Evolutionary conservation across 148 eudicot species (phyloP), one percentile per base, ranked within the genome.

Genomic region (Pharnaceum exiguum): DNA sequence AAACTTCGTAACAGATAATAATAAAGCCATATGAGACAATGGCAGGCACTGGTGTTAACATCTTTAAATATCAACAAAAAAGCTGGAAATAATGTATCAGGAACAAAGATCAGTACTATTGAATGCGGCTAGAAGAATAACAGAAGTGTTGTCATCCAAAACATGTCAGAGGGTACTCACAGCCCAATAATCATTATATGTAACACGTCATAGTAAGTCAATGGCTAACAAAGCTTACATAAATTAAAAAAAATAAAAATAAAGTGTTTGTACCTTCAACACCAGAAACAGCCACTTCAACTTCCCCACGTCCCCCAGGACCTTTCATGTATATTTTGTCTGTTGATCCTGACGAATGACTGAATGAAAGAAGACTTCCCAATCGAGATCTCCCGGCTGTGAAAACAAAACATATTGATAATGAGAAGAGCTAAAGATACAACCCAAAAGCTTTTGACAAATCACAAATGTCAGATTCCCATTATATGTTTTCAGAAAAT

Each of bases 271-370:
- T 78, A 93, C 99, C 99, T 75, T 75, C 72, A 69, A 93, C 85
- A 22, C 99, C 95, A 69, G 99, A 88, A 66, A 93, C 91, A 37
- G 96, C 99, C 24, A 88, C 99, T 78, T 93, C 99, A 67, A 93
- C 95, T 76, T 88, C 95, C 12, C 99, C 99, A 59, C 96, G 99
- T 39, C 99, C 99, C 39, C 95, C 96, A 49, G 99, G 99, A 48
- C 99, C 99, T 71, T 85, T 93, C 96, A 93, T 85, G 81, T 82
- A 85, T 46, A 93, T 70, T 67, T 83, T 83, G 76, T 93, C 95
- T 42, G 82, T 65, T 82, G 85, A 88, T 25, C 85, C 81, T 42
- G 89, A 58, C 54, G 86, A 75, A 68, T 91, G 83, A 62, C 73
- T 83, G 51, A 93, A 81, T 30, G 98, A 89, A 46, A 93, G 79